Conservation (phyloP, 495 filamentous ascomycete genomes). For the Aspergillus biplanus region DNA sequence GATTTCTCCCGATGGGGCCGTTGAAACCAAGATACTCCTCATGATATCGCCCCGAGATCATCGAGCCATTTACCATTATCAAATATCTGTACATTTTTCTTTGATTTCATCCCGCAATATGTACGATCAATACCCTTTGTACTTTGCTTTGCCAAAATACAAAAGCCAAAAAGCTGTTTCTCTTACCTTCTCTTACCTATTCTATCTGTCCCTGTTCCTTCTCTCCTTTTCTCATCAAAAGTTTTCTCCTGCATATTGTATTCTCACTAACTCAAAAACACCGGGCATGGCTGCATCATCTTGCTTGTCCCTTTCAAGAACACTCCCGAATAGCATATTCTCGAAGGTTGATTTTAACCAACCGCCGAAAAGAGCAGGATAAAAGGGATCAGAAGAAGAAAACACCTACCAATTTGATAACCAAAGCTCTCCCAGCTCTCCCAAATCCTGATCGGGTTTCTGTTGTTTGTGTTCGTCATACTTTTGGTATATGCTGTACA, state of each 20-base stretch:
- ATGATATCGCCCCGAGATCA: neutral
- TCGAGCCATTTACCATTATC: neutral
- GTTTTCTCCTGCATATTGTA: neutral
- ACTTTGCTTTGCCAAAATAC: neutral
- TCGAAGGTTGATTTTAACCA: neutral
- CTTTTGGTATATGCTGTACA: neutral
- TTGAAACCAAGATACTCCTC: constrained; percentile 20
- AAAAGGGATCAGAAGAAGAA: neutral
- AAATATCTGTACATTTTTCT: constrained; percentile 1
- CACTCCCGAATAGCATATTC: neutral
- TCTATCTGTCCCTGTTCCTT: neutral
- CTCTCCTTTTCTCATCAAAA: neutral
- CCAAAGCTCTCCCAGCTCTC: neutral
- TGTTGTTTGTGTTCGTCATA: neutral
- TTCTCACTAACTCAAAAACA: neutral
- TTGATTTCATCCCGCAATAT: neutral
- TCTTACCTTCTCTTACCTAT: neutral
- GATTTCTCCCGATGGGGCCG: constrained; percentile 52
- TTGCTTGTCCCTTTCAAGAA: neutral
- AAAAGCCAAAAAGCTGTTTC: constrained; percentile 1
- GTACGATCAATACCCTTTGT: constrained; percentile 1
- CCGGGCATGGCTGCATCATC: neutral
- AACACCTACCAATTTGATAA: neutral
- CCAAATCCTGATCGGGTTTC: too few relatives aligned
- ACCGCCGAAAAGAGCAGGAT: too few relatives aligned